These are phyloP conservation scores for Sugiyamaella americana DNA, from an alignment of 805 yeast genomes.

Conservation along the genomic window DNA sequence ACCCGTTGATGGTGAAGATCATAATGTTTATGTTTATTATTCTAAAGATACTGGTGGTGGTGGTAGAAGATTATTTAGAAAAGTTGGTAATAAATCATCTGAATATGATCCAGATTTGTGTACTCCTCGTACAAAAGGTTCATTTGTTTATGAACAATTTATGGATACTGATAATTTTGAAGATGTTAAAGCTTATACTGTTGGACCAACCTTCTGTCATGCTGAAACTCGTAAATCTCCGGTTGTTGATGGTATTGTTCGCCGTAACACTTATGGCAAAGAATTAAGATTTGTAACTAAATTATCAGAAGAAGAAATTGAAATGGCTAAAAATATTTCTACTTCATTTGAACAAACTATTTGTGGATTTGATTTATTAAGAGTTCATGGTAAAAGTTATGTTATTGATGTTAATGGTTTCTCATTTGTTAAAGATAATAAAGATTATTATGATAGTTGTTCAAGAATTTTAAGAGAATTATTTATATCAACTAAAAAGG, in stretches of 20 bases:
- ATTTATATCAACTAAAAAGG: slow-evolving; percentile 54
- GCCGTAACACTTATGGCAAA: slow-evolving; percentile 95
- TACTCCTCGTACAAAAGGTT: slow-evolving; percentile 80
- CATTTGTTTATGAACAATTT: slow-evolving; percentile 86
- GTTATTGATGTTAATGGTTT: slow-evolving; percentile 98
- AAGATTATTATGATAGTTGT: slow-evolving; percentile 76
- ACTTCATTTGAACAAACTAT: slow-evolving; percentile 81
- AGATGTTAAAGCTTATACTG: slow-evolving; percentile 98
- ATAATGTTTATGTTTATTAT: slow-evolving; percentile 89
- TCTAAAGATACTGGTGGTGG: slow-evolving; percentile 92
- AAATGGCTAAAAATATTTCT: slow-evolving; percentile 75
- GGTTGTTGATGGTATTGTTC: slow-evolving; percentile 97
- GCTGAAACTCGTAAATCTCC: slow-evolving; percentile 99
- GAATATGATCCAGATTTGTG: slow-evolving; percentile 82
- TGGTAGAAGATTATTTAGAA: slow-evolving; percentile 87
- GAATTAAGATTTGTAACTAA: slow-evolving; percentile 88
- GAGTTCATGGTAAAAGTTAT: slow-evolving; percentile 82
- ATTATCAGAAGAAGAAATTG: slow-evolving; percentile 64
- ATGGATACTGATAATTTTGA: slow-evolving; percentile 98
- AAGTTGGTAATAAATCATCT: slow-evolving; percentile 94
- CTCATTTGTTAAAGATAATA: slow-evolving; percentile 92
- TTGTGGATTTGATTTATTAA: slow-evolving; percentile 90
- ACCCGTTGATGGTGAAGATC: slow-evolving; percentile 99
- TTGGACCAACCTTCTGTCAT: slow-evolving; percentile 84
- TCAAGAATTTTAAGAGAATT: slow-evolving; percentile 69